Evolutionary conservation across 2,329 filamentous ascomycete genomes (phyloP), one percentile per base, ranked within the genome.

Genomic region (Phialophora verrucosa): DNA sequence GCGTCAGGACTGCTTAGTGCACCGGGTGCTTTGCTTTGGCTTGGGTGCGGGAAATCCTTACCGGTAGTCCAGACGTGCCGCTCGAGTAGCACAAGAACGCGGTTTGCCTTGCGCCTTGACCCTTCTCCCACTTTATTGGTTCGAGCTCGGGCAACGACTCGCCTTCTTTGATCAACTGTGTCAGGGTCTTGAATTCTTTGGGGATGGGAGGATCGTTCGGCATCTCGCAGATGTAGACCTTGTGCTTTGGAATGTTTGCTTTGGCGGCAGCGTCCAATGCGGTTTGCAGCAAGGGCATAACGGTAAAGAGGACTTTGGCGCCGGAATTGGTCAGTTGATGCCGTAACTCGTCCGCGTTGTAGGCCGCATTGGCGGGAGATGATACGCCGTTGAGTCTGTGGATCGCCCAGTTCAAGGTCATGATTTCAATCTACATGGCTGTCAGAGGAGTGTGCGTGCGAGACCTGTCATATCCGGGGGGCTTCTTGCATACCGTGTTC

Each of bases 71-170:
- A 11, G 90, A 93, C 1, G 91, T 94, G 23, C 91, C 91, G 75
- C 88, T 91, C 0, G 90, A 92, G 76, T 92, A 93, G 79, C 90
- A 93, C 53, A 96, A 82, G 74, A 91, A 94, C 0, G 91, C 90
- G 5, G 87, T 87, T 72, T 90, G 88, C 62, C 86, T 85, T 42
- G 85, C 74, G 27, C 75, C 79, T 62, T 82, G 79, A 5, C 79
- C 80, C 8, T 77, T 75, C 14, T 70, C 69, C 80, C 80, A 82
- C 60, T 75, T 76, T 64, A 80, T 63, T 17, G 73, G 76, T 60
- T 82, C 79, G 8, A 82, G 32, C 17, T 75, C 72, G 0, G 79
- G 79, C 3, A 80, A 71, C 7, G 74, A 74, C 63, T 75, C 76
- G 5, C 91, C 91, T 67, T 88, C 82, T 1, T 82, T 80, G 38